These are phyloP conservation scores for Umbelopsis sp. DNA, from an alignment of 371 early-diverging fungal species.

Conservation along the genomic window DNA sequence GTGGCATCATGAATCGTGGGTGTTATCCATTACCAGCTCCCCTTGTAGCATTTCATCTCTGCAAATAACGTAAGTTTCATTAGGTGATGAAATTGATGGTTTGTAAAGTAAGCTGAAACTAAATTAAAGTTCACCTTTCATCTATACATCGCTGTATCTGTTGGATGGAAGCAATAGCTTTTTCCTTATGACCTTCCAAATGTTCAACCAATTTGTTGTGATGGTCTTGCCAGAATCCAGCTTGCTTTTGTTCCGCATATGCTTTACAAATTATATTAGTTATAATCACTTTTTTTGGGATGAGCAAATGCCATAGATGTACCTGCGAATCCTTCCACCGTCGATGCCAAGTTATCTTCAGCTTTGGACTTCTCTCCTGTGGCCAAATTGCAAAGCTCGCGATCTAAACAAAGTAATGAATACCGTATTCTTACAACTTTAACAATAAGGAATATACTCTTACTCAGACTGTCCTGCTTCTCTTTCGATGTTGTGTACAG, in stretches of 20 bases:
- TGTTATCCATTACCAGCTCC: not conserved
- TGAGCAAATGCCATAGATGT: not conserved
- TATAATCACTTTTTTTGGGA: not conserved
- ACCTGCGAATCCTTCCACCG: not conserved
- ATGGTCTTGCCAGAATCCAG: not conserved
- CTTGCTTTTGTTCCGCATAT: not conserved
- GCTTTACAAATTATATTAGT: not conserved
- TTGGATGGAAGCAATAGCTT: not conserved
- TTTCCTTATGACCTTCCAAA: not conserved
- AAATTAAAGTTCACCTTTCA: not conserved
- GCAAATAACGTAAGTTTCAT: too few relatives aligned
- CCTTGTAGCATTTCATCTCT: constrained; percentile 14
- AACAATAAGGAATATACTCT: not conserved
- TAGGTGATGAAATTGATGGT: not conserved
- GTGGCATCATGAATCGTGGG: too few relatives aligned
- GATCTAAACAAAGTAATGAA: not conserved
- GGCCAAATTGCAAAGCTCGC: not conserved
- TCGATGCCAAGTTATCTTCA: not conserved
- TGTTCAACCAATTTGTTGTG: not conserved
- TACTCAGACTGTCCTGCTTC: not conserved
- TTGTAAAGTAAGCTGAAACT: not conserved
- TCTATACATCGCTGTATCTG: not conserved
- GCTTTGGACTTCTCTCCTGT: not conserved
- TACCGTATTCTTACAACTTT: not conserved
- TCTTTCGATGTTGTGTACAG: not conserved